Evolutionary conservation across 2,329 filamentous ascomycete species (phyloP).

Genomic region (Ascochyta lentis): DNA sequence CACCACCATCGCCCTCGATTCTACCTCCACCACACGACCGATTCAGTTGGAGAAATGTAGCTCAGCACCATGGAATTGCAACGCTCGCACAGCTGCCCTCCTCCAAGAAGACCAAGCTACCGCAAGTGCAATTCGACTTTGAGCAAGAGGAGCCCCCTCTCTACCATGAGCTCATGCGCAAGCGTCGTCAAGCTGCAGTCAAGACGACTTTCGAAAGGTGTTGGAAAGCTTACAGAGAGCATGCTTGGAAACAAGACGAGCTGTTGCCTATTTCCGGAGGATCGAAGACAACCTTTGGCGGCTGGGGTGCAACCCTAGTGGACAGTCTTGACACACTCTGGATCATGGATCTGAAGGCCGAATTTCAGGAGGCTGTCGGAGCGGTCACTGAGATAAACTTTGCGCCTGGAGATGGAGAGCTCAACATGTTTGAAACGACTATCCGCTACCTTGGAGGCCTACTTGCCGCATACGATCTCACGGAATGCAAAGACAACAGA

Average conservation of each 20-base stretch:
- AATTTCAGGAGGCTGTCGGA: conserved; percentile 67
- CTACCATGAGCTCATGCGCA: conserved; percentile 58
- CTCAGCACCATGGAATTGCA: conserved; percentile 45
- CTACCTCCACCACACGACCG: conserved; percentile 4
- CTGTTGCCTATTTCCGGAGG: conserved; percentile 72
- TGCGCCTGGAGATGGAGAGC: conserved; percentile 50
- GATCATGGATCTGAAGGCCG: conserved; percentile 69
- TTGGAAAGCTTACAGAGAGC: conserved; percentile 79
- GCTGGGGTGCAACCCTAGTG: conserved; percentile 85
- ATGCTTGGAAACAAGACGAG: conserved; percentile 86
- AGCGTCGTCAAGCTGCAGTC: conserved; percentile 69
- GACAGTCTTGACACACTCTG: conserved; percentile 73
- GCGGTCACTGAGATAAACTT: conserved; percentile 66
- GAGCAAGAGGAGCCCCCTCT: conserved; percentile 51
- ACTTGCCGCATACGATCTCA: conserved; percentile 70
- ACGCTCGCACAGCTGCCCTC: conserved; percentile 76
- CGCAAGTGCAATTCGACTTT: conserved; percentile 76
- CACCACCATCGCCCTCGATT: conserved; percentile 22
- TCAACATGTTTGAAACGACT: conserved; percentile 73
- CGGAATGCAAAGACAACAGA: conserved; percentile 54
- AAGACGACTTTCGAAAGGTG: conserved; percentile 75
- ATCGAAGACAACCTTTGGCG: conserved; percentile 80
- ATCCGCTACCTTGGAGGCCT: conserved; percentile 74
- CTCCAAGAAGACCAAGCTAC: conserved; percentile 70
- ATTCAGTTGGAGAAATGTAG: conserved; percentile 25